Evolutionary conservation across 495 filamentous ascomycete genomes (phyloP).

Genomic region (Penicillium subrubescens): DNA sequence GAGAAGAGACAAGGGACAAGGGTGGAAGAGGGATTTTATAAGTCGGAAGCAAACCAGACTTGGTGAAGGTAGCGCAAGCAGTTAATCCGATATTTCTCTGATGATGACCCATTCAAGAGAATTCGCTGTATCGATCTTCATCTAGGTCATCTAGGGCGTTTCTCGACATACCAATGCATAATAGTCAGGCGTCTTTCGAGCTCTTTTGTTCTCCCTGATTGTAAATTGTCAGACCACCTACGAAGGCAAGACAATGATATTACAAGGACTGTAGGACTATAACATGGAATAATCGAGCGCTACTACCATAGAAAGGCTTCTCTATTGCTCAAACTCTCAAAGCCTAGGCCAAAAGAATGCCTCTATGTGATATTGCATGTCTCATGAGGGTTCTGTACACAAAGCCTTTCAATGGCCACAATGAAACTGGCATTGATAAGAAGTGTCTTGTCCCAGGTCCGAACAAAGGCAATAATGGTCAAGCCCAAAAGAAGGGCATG

Average conservation of each 20-base stretch:
- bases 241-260: neutral
- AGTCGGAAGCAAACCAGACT: neutral
- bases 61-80: neutral
- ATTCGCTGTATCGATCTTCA: neutral
- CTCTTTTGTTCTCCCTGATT: neutral
- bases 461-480: neutral
- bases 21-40: neutral
- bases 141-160: neutral
- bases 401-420: neutral
- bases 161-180: neutral
- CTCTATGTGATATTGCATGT: neutral
- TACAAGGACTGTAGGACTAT: neutral
- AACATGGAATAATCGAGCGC: neutral
- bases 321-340: neutral
- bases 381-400: neutral
- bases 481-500: neutral
- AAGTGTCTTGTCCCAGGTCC: neutral
- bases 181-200: neutral
- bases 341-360: neutral
- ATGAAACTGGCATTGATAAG: neutral
- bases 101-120: neutral
- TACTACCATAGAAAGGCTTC: neutral
- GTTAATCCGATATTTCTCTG: neutral
- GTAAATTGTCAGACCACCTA: neutral
- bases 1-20: neutral